Conservation (phyloP, 2,329 filamentous ascomycete species). For the Cylindrodendrum hubeiense region DNA sequence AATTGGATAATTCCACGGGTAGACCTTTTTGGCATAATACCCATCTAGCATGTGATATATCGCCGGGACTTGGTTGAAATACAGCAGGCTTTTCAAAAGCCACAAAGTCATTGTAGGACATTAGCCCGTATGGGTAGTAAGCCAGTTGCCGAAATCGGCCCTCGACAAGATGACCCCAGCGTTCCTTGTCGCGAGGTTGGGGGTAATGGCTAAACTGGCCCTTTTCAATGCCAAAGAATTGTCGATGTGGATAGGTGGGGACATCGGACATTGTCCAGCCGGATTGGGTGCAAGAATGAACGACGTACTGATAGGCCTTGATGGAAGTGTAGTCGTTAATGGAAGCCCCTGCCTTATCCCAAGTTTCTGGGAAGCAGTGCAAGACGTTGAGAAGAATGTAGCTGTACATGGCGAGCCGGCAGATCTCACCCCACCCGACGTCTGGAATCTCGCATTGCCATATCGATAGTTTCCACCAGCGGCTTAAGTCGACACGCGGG, state of each 20-base stretch:
- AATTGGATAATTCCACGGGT: slow-evolving; percentile 2
- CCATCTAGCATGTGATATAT: not conserved
- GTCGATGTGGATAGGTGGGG: not conserved
- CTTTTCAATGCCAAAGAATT: not conserved
- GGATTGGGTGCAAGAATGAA: not conserved
- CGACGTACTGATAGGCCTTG: not conserved
- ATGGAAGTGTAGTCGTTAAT: not conserved
- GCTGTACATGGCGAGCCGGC: not conserved
- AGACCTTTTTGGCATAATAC: not conserved
- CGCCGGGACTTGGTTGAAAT: not conserved
- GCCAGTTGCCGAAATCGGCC: not conserved
- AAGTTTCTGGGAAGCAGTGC: not conserved
- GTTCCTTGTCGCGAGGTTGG: not conserved
- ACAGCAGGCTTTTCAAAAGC: not conserved
- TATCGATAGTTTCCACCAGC: not conserved
- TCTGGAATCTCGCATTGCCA: not conserved
- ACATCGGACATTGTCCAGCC: not conserved
- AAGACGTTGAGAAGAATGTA: slow-evolving; percentile 4
- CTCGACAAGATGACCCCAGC: not conserved
- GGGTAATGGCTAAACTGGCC: not conserved
- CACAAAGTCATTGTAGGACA: not conserved
- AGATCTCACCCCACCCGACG: not conserved
- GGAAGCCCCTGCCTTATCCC: not conserved
- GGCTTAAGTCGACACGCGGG: not conserved
- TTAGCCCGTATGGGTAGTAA: not conserved